Conservation (phyloP, 805 yeast genomes). For the Wickerhamomyces chambardii region DNA sequence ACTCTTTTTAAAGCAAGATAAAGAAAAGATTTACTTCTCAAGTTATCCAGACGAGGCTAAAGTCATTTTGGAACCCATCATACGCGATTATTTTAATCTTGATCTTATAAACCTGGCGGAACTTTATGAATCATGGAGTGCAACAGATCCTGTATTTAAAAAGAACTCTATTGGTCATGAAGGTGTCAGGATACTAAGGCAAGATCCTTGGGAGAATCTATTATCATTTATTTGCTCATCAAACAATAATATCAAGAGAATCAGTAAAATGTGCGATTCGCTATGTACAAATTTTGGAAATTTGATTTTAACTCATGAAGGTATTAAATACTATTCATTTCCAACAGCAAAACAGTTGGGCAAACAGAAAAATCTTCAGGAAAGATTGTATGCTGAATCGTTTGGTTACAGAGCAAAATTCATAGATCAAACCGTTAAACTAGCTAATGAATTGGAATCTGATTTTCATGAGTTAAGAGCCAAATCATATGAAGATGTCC, state of each 20-base stretch:
- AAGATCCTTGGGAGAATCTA: slow-evolving; percentile 96
- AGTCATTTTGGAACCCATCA: slow-evolving; percentile 29
- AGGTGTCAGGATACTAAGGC: slow-evolving; percentile 81
- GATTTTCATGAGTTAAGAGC: slow-evolving; percentile 34
- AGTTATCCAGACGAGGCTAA: slow-evolving; percentile 22
- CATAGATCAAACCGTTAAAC: slow-evolving; percentile 65
- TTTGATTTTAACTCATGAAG: slow-evolving; percentile 42
- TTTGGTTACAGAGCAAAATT: slow-evolving; percentile 94
- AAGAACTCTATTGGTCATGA: slow-evolving; percentile 28
- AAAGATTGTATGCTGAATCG: slow-evolving; percentile 30
- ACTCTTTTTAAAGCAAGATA: slow-evolving; percentile 56
- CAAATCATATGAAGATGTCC: slow-evolving; percentile 41
- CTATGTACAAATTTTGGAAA: slow-evolving; percentile 67
- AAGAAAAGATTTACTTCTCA: slow-evolving; percentile 40
- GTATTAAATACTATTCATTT: slow-evolving; percentile 55
- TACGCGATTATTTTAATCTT: slow-evolving; percentile 66
- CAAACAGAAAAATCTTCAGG: slow-evolving; percentile 30
- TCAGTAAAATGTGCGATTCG: slow-evolving; percentile 84
- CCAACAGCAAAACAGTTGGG: slow-evolving; percentile 56
- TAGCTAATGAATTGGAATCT: slow-evolving; percentile 23
- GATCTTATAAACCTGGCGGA: slow-evolving; percentile 36
- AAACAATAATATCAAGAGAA: slow-evolving; percentile 92
- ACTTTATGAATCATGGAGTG: slow-evolving; percentile 56
- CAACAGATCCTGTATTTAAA: slow-evolving; percentile 40
- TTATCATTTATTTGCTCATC: slow-evolving; percentile 89